A percentile compares a stretch with the other conserved stretches of the same genome.
These are phyloP conservation scores for Glebionis coronaria DNA, from an alignment of 129 eudicot genomes.

Conservation along the genomic window DNA sequence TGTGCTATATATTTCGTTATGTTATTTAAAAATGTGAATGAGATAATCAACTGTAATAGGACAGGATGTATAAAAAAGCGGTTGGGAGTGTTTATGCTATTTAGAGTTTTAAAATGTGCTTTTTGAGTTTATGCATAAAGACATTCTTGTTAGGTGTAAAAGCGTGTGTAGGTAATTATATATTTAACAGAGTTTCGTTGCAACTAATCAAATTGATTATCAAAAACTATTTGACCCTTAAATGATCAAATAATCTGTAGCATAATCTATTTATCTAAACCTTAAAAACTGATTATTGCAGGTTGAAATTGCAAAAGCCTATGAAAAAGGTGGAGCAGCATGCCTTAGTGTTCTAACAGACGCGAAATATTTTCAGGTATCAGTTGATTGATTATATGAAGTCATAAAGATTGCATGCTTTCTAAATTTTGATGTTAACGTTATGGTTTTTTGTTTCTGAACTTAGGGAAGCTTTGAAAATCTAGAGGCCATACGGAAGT, in stretches of 20 bases:
- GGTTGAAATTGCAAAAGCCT: constrained; percentile 94
- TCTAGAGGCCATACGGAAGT: constrained; percentile 66
- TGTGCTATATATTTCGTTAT: neutral
- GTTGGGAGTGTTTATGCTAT: neutral
- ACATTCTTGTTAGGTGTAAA: neutral
- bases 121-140: neutral
- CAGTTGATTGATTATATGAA: constrained; percentile 14
- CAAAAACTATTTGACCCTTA: neutral
- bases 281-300: constrained; percentile 23
- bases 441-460: constrained; percentile 19
- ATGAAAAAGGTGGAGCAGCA: constrained; percentile 98
- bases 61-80: neutral
- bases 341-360: constrained; percentile 94
- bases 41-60: neutral
- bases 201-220: too few relatives aligned
- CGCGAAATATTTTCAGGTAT: constrained; percentile 81
- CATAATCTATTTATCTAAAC: neutral
- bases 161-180: neutral
- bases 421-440: neutral
- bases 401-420: neutral
- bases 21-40: neutral
- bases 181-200: too few relatives aligned
- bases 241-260: neutral
- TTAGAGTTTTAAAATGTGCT: neutral
- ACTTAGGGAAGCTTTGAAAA: constrained; percentile 87